Percentiles rank a stretch among this genome's conserved stretches.
phyloP scores from a whole-genome alignment of 176 grass and related monocot species.

The Carex littledalei region DNA sequence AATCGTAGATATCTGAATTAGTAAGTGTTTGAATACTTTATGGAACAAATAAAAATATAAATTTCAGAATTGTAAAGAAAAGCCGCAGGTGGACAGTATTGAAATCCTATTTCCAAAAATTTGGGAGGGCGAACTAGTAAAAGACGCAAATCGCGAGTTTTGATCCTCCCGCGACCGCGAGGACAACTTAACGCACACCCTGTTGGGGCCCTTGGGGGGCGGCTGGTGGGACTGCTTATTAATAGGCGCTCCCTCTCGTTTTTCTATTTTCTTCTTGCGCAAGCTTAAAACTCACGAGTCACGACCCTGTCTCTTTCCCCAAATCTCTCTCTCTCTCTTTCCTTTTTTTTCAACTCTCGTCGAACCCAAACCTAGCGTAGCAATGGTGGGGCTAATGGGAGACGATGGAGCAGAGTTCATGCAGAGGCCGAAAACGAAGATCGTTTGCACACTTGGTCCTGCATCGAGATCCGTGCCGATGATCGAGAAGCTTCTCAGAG shows the following conservation, averaged over 20 bases:
- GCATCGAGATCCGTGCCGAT: conserved; percentile 83
- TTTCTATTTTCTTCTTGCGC: conserved; percentile 10
- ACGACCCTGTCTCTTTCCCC: background rate
- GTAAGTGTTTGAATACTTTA: too few species aligned
- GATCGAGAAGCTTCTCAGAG: conserved; percentile 61
- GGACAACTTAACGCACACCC: background rate
- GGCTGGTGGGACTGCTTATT: background rate
- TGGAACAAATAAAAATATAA: too few species aligned
- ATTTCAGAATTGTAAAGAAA: too few species aligned
- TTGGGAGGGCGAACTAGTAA: background rate
- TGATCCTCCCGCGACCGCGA: background rate
- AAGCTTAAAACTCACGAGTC: background rate
- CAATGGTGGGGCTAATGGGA: conserved; percentile 23
- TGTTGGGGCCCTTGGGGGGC: background rate
- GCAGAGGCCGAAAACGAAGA: conserved; percentile 72
- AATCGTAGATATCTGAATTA: too few species aligned
- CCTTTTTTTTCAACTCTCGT: background rate
- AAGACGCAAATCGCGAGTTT: background rate
- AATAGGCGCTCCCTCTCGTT: background rate
- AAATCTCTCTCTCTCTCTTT: background rate
- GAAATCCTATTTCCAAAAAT: background rate
- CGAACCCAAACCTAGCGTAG: background rate
- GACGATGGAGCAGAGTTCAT: conserved; percentile 30
- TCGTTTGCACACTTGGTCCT: conserved; percentile 79
- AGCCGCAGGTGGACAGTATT: too few species aligned